Evolutionary conservation across 306 rosid species (phyloP).

Genomic region (Myrica gale): DNA sequence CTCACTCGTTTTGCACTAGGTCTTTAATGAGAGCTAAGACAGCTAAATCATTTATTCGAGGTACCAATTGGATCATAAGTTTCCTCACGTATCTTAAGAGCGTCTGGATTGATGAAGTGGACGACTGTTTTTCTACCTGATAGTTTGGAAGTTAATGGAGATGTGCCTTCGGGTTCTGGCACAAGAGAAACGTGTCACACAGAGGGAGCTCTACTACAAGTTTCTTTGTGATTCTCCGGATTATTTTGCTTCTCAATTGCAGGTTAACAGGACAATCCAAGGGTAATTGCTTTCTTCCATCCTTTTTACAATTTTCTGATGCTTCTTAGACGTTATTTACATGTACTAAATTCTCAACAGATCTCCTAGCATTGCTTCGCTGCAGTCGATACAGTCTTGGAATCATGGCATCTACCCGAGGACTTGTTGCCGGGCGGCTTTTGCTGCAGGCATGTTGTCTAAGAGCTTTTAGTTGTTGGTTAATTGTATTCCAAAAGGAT

Average conservation of each 20-base stretch:
- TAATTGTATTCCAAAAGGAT: not conserved
- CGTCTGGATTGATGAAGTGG: not conserved
- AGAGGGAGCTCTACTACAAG: conserved; percentile 90
- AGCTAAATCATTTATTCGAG: conserved; percentile 73
- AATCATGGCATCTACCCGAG: conserved; percentile 91
- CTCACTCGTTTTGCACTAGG: conserved; percentile 57
- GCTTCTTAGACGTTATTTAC: not conserved
- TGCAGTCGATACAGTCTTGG: conserved; percentile 94
- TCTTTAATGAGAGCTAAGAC: conserved; percentile 73
- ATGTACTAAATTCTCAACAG: conserved; percentile 32
- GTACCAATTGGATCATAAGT: conserved; percentile 26
- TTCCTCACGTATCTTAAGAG: not conserved
- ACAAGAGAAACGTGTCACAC: conserved; percentile 76
- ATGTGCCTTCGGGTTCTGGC: conserved; percentile 71
- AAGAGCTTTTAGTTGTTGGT: not conserved
- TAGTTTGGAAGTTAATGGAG: conserved; percentile 94
- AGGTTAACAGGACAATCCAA: conserved; percentile 82
- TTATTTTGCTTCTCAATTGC: conserved; percentile 68
- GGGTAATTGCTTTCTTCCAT: conserved; percentile 38
- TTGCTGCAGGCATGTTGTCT: conserved; percentile 50
- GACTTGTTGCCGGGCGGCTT: conserved; percentile 80
- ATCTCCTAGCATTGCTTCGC: conserved; percentile 82
- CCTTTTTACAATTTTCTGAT: conserved; percentile 23
- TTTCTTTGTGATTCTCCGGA: conserved; percentile 68
- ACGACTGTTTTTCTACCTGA: conserved; percentile 13